These are phyloP conservation scores for Xylaria sp. DNA, from an alignment of 2,329 filamentous ascomycete species.

Conservation along the genomic window DNA sequence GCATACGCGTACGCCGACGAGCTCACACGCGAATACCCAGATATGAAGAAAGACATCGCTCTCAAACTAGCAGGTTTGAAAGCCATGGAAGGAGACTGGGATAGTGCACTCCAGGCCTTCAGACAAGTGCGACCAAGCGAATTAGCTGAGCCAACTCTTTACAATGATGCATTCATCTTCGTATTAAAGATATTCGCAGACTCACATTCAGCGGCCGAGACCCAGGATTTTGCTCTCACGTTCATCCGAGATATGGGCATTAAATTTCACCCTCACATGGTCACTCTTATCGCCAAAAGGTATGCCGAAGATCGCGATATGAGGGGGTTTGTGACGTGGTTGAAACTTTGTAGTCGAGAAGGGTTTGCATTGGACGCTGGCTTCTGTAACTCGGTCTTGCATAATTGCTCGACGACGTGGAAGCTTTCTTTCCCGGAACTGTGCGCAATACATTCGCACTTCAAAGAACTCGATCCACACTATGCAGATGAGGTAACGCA, in stretches of 20 bases:
- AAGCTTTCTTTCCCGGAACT: constrained; percentile 52
- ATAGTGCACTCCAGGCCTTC: constrained; percentile 51
- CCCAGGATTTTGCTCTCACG: constrained; percentile 53
- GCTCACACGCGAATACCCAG: constrained; percentile 44
- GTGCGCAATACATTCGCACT: constrained; percentile 49
- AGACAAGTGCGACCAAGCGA: constrained; percentile 39
- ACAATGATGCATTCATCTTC: constrained; percentile 51
- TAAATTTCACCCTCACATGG: constrained; percentile 51
- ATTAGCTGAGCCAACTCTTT: constrained; percentile 33
- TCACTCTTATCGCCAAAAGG: constrained; percentile 57
- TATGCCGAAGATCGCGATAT: constrained; percentile 55
- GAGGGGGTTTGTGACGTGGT: constrained; percentile 54
- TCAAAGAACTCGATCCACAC: constrained; percentile 49
- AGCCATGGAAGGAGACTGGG: constrained; percentile 56
- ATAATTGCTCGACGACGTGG: constrained; percentile 53
- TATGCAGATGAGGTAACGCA: constrained; percentile 54
- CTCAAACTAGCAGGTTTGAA: constrained; percentile 51
- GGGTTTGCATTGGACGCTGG: constrained; percentile 52
- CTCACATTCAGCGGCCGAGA: constrained; percentile 54
- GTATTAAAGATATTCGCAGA: constrained; percentile 54
- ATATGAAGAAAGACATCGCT: constrained; percentile 47
- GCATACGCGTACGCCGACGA: constrained; percentile 48
- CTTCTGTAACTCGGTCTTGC: constrained; percentile 55
- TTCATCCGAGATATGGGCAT: constrained; percentile 52
- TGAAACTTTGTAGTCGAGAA: constrained; percentile 51